Base-by-base conservation (phyloP, 1,139 yeast genomes). In the Pichia kudriavzevii region DNA sequence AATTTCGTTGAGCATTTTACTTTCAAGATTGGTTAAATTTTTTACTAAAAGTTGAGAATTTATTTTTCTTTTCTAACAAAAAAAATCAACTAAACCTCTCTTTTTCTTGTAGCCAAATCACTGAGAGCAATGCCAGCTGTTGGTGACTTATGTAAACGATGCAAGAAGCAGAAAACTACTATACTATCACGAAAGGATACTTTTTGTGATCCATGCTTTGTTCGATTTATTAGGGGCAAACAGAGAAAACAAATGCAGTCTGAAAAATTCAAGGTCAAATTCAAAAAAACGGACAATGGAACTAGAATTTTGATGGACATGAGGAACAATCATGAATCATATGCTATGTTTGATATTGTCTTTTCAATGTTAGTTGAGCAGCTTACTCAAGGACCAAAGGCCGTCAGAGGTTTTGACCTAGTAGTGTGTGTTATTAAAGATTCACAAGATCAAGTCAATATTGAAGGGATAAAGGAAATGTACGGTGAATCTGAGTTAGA, bases 241-340 rank as follows among this genome's bases (percentile, higher is more conserved):
- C 88, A 83, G 56, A 66, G 95, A 43, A 81, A 79, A 52, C 80
- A 70, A 51, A 76, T 88, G 84, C 64, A 62, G 26, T 70, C 68
- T 45, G 88, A 81, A 19, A 71, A 66, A 37, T 84, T 71, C 59
- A 81, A 82, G 50, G 87, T 80, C 20, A 72, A 75, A 48, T 83
- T 72, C 43, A 68, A 68, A 7, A 47, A 49, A 12, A 48, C 24
- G 11, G 16, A 15, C 1, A 12, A 42, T 3, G 41, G 49, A 1
- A 70, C 72, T 15, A 66, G 59, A 29, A 66, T 80, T 0, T 50
- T 83, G 25, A 55, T 83, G 2, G 74, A 91, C 1, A 52, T 79
- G 4, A 77, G 87, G 0, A 70, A 81, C 18, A 85, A 88, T 0
- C 53, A 60, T 1, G 72, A 87, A 0, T 80, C 94, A 1, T 46